These are phyloP conservation scores for Podaxis sp. DNA, from an alignment of 768 basidiomycete species.

Conservation along the genomic window DNA sequence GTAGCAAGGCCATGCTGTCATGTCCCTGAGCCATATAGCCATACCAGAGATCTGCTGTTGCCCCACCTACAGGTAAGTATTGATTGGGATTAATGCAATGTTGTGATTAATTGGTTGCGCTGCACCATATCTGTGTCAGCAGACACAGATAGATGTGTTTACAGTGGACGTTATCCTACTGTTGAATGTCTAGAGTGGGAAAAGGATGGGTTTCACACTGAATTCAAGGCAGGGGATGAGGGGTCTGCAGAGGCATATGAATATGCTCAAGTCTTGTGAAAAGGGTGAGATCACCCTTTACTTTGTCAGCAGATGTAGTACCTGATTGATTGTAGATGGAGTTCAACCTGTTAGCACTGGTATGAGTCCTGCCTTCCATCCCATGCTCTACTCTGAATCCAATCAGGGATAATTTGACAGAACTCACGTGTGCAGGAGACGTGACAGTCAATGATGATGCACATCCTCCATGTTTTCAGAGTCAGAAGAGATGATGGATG, in stretches of 20 bases:
- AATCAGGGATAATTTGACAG: slow-evolving; percentile 35
- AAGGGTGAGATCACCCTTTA: slow-evolving; percentile 15
- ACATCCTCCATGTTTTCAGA: background rate
- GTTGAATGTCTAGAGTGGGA: slow-evolving; percentile 66
- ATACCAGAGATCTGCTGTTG: slow-evolving; percentile 31
- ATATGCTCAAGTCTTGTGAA: slow-evolving; percentile 47
- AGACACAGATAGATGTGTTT: slow-evolving; percentile 32
- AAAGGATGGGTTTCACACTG: slow-evolving; percentile 41
- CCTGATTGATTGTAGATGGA: slow-evolving; percentile 33
- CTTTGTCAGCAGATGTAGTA: background rate
- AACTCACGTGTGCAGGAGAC: slow-evolving; percentile 37
- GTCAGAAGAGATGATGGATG: slow-evolving; percentile 20
- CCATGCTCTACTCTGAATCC: background rate
- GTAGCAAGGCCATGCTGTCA: slow-evolving; percentile 73
- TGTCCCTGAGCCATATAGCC: slow-evolving; percentile 56
- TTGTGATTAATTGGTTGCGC: background rate
- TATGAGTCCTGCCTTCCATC: slow-evolving; percentile 17
- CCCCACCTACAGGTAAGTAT: slow-evolving; percentile 36
- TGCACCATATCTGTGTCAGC: slow-evolving; percentile 4
- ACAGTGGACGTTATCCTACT: slow-evolving; percentile 54
- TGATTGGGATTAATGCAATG: background rate
- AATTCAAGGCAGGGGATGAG: slow-evolving; percentile 53
- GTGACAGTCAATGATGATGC: slow-evolving; percentile 23
- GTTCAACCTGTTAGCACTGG: slow-evolving; percentile 40
- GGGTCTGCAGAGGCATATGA: slow-evolving; percentile 60